Conservation (phyloP, 148 eudicot species). For the Bassia scoparia region DNA sequence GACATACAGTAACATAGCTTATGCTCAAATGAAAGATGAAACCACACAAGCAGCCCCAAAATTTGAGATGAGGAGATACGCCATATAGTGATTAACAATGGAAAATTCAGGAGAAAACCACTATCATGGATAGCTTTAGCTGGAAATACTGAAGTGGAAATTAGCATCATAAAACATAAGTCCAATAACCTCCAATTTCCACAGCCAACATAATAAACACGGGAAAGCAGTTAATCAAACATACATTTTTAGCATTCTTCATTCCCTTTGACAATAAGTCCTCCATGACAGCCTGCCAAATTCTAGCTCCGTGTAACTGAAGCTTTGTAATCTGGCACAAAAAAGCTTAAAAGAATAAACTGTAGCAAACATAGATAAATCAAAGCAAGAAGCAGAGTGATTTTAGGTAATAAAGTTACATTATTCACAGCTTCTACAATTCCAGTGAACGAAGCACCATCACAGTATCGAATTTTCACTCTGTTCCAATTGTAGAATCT, state of each 20-base stretch:
- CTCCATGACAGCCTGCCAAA: slow-evolving; percentile 73
- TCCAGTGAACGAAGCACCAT: slow-evolving; percentile 94
- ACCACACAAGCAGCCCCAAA: too few species aligned
- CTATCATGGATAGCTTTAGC: neutral
- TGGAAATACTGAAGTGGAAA: neutral
- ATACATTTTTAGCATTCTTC: slow-evolving; percentile 71
- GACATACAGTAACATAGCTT: too few species aligned
- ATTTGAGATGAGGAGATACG: too few species aligned
- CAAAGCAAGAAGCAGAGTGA: neutral
- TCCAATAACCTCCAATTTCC: neutral
- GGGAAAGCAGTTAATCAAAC: slow-evolving; percentile 35
- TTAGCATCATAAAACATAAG: neutral
- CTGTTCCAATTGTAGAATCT: slow-evolving; percentile 95
- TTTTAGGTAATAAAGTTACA: slow-evolving; percentile 36
- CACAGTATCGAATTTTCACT: slow-evolving; percentile 87
- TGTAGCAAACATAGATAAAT: neutral
- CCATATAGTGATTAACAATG: too few species aligned
- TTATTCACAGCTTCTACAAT: slow-evolving; percentile 80
- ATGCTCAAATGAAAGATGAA: too few species aligned
- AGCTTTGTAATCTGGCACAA: slow-evolving; percentile 56
- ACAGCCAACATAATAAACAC: neutral
- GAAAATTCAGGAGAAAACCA: neutral
- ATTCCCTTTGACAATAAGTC: slow-evolving; percentile 77
- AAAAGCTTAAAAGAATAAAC: neutral
- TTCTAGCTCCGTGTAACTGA: slow-evolving; percentile 76